Base-by-base conservation (phyloP, 164 flowering plant species). In the Dillenia suffruticosa region DNA sequence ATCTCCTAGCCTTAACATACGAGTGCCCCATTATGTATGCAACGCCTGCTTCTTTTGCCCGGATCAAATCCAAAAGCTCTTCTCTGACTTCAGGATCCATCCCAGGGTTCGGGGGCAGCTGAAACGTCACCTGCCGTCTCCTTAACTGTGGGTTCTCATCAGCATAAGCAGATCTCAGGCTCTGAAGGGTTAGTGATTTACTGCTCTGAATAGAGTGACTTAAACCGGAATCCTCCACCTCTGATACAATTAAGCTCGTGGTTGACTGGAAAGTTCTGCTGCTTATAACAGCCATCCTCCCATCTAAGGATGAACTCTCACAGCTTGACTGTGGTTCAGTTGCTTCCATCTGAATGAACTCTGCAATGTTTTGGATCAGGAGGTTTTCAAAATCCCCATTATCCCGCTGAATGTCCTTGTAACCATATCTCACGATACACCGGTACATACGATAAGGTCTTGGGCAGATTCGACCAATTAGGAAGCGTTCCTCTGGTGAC, bases 291-390 rank as follows among this genome's bases (percentile, higher is more conserved):
- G 83, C 81, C 83, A 80, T 80, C 61, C 83, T 63, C 32, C 77
- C 79, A 55, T 80, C 83, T 62, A 59, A 58, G 5, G 77, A 68
- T 9, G 78, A 64, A 54, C 57, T 68, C 44, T 80, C 83, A 1
- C 71, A 73, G 49, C 77, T 73, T 9, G 74, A 57, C 54, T 81
- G 88, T 15, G 90, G 78, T 51, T 83, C 84, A 0, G 68, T 85
- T 9, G 96, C 91, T 62, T 91, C 97, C 93, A 85, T 91, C 68
- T 82, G 93, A 63, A 91, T 82, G 68, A 91, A 91, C 77, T 91
- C 93, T 2, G 90, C 91, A 58, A 91, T 81, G 76, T 88, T 88
- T 64, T 74, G 84, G 46, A 91, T 82, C 32, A 91, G 87, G 55
- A 71, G 84, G 72, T 79, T 78, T 78, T 91, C 97, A 74, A 91